Evolutionary conservation across 441 rosid species (phyloP).

Genomic region (Aleurites moluccanus): DNA sequence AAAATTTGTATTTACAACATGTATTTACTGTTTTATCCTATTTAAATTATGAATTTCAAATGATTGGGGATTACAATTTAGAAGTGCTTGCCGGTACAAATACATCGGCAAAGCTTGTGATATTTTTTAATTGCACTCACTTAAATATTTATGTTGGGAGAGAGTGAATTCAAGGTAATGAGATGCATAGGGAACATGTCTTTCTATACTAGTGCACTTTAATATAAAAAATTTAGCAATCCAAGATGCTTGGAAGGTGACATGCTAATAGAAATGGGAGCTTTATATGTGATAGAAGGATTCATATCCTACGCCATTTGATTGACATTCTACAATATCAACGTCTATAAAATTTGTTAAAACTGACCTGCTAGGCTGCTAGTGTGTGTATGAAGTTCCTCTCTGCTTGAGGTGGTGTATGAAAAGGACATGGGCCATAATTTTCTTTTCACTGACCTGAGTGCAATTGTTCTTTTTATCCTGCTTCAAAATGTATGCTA

Average conservation of each 20-base stretch:
- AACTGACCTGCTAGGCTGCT: background rate
- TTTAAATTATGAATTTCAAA: background rate
- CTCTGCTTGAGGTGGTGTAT: background rate
- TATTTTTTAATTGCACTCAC: background rate
- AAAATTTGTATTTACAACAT: background rate
- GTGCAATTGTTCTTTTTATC: background rate
- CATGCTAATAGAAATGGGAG: too few relatives aligned
- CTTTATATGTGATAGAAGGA: too few relatives aligned
- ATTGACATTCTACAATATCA: too few relatives aligned
- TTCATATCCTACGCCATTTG: too few relatives aligned
- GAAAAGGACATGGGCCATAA: background rate
- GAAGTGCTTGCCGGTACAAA: background rate
- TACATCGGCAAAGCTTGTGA: background rate
- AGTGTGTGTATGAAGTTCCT: background rate
- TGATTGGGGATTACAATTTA: background rate
- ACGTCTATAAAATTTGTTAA: background rate
- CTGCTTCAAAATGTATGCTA: background rate
- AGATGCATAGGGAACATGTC: background rate
- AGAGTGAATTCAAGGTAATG: background rate
- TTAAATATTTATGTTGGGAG: too few relatives aligned
- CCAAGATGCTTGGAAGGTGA: too few relatives aligned
- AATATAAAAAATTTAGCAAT: too few relatives aligned
- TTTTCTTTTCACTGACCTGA: background rate
- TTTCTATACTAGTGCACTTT: too few relatives aligned
- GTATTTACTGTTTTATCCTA: background rate